Conservation (phyloP, 441 rosid species). For the Hura crepitans region DNA sequence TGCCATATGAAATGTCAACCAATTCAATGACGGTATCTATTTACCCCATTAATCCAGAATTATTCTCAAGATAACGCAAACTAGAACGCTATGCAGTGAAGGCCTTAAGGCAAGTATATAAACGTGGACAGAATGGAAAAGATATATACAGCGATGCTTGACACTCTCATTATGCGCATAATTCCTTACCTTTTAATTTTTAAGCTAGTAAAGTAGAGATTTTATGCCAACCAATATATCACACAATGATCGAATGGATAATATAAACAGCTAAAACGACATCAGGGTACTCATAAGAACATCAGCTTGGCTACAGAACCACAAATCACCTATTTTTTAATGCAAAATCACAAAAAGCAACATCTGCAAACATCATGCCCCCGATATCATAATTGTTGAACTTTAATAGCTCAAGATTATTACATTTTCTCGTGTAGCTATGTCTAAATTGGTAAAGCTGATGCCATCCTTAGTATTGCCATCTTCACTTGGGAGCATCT, state of each 20-base stretch:
- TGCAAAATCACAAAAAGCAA: neutral
- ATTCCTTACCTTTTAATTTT: too few relatives aligned
- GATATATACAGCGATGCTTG: too few relatives aligned
- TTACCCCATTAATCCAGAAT: neutral
- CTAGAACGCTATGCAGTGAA: neutral
- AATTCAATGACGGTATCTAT: neutral
- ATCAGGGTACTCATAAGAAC: neutral
- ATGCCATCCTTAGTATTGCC: conserved; percentile 30
- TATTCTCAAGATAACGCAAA: neutral
- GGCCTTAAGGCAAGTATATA: too few relatives aligned
- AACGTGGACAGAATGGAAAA: too few relatives aligned
- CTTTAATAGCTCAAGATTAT: conserved; percentile 15
- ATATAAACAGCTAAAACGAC: neutral
- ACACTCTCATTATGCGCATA: too few relatives aligned
- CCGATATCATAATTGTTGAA: conserved; percentile 1
- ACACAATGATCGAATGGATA: neutral
- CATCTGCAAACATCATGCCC: neutral
- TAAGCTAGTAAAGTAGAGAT: too few relatives aligned
- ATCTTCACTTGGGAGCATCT: conserved; percentile 42
- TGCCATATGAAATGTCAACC: conserved; percentile 2
- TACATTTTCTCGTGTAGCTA: conserved; percentile 50
- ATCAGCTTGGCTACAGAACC: neutral
- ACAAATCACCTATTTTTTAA: neutral
- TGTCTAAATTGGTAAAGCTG: conserved; percentile 34
- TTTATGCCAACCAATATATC: too few relatives aligned